Evolutionary conservation across 805 yeast species (phyloP).

Genomic region (Kuraishia piskuri): DNA sequence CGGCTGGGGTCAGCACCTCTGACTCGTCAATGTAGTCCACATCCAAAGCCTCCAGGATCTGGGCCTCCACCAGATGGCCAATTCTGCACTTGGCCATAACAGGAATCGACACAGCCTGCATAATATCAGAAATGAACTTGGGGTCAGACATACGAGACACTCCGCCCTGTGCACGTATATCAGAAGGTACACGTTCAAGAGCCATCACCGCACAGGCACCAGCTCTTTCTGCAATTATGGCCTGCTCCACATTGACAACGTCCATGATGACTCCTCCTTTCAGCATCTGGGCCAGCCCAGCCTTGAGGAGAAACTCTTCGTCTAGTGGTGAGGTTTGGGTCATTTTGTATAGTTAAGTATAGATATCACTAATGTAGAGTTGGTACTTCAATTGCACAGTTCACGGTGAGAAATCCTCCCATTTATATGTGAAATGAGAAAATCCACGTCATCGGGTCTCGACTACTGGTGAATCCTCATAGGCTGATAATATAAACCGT

Average conservation of each 20-base stretch:
- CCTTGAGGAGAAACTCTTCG: conserved; percentile 45
- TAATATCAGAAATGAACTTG: conserved; percentile 63
- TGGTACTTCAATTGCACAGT: too few species aligned
- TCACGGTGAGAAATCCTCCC: background rate
- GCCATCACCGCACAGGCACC: conserved; percentile 93
- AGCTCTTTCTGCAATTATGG: conserved; percentile 69
- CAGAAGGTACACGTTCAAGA: conserved; percentile 76
- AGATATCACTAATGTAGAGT: background rate
- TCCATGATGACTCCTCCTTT: conserved; percentile 73
- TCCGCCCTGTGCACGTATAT: conserved; percentile 72
- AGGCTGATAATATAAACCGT: background rate
- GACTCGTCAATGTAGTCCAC: conserved; percentile 80
- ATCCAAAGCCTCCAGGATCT: conserved; percentile 59
- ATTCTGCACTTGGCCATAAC: conserved; percentile 86
- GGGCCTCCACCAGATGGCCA: conserved; percentile 80
- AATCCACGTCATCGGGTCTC: background rate
- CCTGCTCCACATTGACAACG: conserved; percentile 76
- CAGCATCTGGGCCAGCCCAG: conserved; percentile 81
- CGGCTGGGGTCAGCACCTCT: conserved; percentile 80
- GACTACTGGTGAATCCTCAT: background rate
- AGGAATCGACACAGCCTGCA: conserved; percentile 61
- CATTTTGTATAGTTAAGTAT: conserved; percentile 1
- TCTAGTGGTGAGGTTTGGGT: background rate
- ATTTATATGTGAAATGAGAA: too few species aligned
- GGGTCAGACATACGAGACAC: conserved; percentile 88